Base-by-base conservation (phyloP, 495 filamentous ascomycete species). In the Penicillium lagena region DNA sequence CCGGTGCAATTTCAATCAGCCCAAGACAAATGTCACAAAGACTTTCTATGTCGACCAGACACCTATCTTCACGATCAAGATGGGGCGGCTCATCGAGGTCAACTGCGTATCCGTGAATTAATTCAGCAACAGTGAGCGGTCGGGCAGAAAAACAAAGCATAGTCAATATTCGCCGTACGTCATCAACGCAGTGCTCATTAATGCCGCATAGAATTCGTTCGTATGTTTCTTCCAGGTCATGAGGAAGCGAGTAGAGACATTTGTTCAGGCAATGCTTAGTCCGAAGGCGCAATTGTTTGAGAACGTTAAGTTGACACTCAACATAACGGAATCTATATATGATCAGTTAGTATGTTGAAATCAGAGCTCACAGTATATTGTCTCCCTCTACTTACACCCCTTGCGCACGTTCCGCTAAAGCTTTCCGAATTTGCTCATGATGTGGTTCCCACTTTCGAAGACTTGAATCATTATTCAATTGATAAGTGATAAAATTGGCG, bases 251-350 rank as follows among this genome's bases (percentile, higher is more conserved):
- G 9, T 36, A 31, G 8, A 71, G 45, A 28, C 54, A 55, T 35
- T 62, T 27, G 12, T 63, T 43, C 11, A 71, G 50, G 27, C 54
- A 49, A 29, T 55, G 55, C 22, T 47, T 34, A 35, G 47, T 68
- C 15, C 40, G 17, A 11, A 42, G 52, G 30, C 30, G n/a, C n/a
- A n/a, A 32, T n/a, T 42, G 45, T 34, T 40, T 34, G 7, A 72
- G 39, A 1, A 50, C 52, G 3, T 58, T 50, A 22, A 72, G 53
- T 36, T 72, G 66, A 50, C 60, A 69, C 47, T 58, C 57, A 30
- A 64, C 59, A 52, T 65, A 68, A 37, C 62, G 58, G 44, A 72
- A 71, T 11, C 68, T 72, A 36, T 43, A 49, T 35, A n/a, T 27
- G n/a, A n/a, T n/a, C n/a, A n/a, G n/a, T n/a, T n/a, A n/a, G n/a